Evolutionary conservation across 1,284 basidiomycete genomes (phyloP).

Genomic region (Polyporus tsugae): DNA sequence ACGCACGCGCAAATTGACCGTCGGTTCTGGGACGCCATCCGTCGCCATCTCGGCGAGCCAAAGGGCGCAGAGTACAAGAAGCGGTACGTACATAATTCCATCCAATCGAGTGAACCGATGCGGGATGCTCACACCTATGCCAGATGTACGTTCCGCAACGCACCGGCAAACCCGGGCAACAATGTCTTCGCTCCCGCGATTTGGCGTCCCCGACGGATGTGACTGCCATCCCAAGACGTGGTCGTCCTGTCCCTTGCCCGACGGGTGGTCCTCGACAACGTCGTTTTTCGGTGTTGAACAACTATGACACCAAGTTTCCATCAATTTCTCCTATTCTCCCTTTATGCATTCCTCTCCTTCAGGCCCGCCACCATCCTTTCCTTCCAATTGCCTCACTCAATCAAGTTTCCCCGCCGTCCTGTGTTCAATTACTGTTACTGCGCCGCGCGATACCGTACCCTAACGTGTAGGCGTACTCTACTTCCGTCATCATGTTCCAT

Average conservation of each 20-base stretch:
- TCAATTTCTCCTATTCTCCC: no score
- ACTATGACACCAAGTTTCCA: no score
- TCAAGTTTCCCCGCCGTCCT: no score
- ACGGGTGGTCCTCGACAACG: no score
- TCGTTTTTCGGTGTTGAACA: no score
- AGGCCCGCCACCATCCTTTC: no score
- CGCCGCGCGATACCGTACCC: neutral
- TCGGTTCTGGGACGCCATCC: conserved; percentile 63
- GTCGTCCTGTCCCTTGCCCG: neutral
- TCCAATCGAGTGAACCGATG: neutral
- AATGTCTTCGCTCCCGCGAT: conserved; percentile 50
- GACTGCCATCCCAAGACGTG: neutral
- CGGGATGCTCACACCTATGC: neutral
- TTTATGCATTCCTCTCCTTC: no score
- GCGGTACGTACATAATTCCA: conserved; percentile 31
- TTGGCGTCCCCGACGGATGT: conserved; percentile 30
- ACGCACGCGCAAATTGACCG: conserved; percentile 65
- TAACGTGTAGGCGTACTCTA: no score
- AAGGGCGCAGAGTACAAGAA: conserved; percentile 63
- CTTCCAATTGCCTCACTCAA: no score
- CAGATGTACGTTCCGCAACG: conserved; percentile 51
- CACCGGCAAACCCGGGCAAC: conserved; percentile 47
- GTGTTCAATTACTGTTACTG: neutral
- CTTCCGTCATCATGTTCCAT: no score
- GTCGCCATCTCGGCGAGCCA: conserved; percentile 51